These are phyloP conservation scores for Suillus subluteus DNA, from an alignment of 768 basidiomycete species.

Conservation along the genomic window DNA sequence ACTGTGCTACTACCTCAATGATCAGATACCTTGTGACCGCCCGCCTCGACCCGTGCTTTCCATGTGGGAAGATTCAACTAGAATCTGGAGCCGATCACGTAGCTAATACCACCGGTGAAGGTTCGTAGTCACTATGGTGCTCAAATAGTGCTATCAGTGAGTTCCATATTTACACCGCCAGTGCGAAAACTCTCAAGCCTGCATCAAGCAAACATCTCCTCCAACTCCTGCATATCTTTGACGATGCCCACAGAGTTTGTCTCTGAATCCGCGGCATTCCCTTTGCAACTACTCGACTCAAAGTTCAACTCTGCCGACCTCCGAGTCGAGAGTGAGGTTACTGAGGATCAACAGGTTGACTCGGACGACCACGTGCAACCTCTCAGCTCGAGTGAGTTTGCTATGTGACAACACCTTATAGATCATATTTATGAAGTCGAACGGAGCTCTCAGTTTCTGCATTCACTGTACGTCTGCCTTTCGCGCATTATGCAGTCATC, in stretches of 20 bases:
- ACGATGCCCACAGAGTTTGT: slow-evolving; percentile 25
- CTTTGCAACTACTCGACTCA: slow-evolving; percentile 20
- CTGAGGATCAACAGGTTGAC: slow-evolving; percentile 29
- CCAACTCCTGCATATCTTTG: slow-evolving; percentile 5
- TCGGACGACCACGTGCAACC: slow-evolving; percentile 16
- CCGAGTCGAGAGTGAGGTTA: slow-evolving; percentile 14
- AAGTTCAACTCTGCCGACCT: slow-evolving; percentile 15
- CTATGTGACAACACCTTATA: slow-evolving; percentile 8
- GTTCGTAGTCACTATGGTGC: too few relatives aligned
- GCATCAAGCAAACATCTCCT: slow-evolving; percentile 13
- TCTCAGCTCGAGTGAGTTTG: slow-evolving; percentile 24
- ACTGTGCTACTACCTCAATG: too few relatives aligned
- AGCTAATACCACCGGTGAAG: background rate
- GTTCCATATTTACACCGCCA: background rate
- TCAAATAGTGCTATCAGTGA: background rate
- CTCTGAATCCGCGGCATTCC: slow-evolving; percentile 19
- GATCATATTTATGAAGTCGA: background rate
- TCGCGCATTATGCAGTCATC: background rate
- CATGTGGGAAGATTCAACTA: background rate
- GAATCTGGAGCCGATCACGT: background rate
- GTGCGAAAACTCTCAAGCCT: slow-evolving; percentile 22
- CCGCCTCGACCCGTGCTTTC: background rate
- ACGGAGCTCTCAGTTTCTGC: slow-evolving; percentile 20
- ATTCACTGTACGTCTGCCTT: slow-evolving; percentile 21
- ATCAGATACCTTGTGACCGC: too few relatives aligned